Evolutionary conservation across 1,139 yeast species (phyloP), one percentile per base, ranked within the genome.

Genomic region (Eremothecium gossypii): DNA sequence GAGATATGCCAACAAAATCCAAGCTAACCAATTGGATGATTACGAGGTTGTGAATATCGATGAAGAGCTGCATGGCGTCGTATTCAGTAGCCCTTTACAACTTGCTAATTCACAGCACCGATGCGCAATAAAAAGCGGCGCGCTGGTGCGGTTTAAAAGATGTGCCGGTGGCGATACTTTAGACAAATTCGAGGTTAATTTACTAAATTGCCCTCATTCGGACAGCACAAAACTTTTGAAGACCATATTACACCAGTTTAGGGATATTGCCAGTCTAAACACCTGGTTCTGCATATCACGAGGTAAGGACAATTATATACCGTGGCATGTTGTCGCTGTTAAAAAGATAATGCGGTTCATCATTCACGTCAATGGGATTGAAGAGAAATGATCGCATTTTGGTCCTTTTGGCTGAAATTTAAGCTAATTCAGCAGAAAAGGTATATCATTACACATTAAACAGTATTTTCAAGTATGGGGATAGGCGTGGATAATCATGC

Each of bases 251-350:
- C 62, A 64, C 27, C 95, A 87, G 50, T 84, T 79, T 62, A 74
- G 84, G 52, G 76, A 78, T 41, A 58, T 85, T 47, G 77, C 82
- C 1, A 70, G 77, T 1, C 49, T 67, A 36, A 66, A 69, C 20
- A 61, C 67, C 2, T 56, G 69, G 49, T 62, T 67, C 31, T 73
- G 74, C 1, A 66, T 68, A 12, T 61, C 67, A 10, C 61, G 59
- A 23, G 59, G 61, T 1, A 54, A 54, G 10, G 55, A 65, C 27
- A 63, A 71, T 0, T 64, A 71, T 32, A 66, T 80, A 2, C 96
- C 96, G n/a, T 83, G 94, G 86, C 95, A 86, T 60, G 71, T 85
- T 27, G 67, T 76, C 27, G 85, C 95, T 0, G 95, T 85, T 6
- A 73, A 75, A 28, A 84, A 83, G 56, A 69, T 79, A 51, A 60